Evolutionary conservation across 2,329 filamentous ascomycete genomes (phyloP), one percentile per base, ranked within the genome.

Genomic region (Microdochium paspali): DNA sequence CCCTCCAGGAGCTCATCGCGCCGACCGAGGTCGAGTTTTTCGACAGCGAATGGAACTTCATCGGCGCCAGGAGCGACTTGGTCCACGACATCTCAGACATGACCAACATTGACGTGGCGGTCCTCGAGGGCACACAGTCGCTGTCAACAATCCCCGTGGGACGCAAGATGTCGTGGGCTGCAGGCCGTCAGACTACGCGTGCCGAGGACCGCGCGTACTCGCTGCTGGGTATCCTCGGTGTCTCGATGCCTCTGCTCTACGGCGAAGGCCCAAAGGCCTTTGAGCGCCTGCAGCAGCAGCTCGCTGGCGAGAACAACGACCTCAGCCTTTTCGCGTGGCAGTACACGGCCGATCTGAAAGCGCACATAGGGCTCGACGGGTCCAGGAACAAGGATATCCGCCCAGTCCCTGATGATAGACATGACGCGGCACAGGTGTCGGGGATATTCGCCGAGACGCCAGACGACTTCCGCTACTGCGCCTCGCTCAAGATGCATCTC

Each of bases 231-330:
- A 20, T 61, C 10, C 60, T 61, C 20, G 51, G 45, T 24, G 47
- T 62, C 12, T 54, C 50, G 10, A 57, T 61, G 53, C 51, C 58
- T 2, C 44, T 58, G n/a, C 47, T 59, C 2, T 61, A 60, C 24
- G 57, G 59, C 7, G 58, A 61, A 45, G 52, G 53, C 13, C 25
- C 26, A 10, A 50, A 46, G 26, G 53, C 57, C 5, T 59, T 58
- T 31, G 21, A 43, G 12, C 48, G 57, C 4, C 47, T 59, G 2
- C 56, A 57, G 48, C 48, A 59, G 18, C 52, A 59, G 39, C 58
- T 61, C 21, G 47, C 59, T 24, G 53, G 48, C 10, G 46, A 23
- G 12, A 48, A 46, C 10, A 44, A 53, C 21, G 59, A 63, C 39
- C 51, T 59, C 6, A 54, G 55, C n/a, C 32, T 62, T 3, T 57